These are phyloP conservation scores for Candida buenavistaensis DNA, from an alignment of 1,139 yeast genomes.

Conservation along the genomic window DNA sequence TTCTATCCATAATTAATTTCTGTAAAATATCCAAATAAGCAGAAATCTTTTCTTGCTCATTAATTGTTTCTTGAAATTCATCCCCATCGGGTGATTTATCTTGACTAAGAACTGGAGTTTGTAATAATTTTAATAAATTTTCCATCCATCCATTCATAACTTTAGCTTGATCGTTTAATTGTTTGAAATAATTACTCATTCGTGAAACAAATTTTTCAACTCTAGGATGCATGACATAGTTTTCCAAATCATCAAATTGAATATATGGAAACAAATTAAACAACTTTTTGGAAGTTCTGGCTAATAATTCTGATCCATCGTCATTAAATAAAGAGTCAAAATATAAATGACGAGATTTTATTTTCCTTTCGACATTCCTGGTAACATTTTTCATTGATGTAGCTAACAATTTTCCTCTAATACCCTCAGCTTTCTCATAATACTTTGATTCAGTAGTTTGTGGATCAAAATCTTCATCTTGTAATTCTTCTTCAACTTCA, in stretches of 20 bases:
- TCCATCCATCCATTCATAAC: constrained; percentile 57
- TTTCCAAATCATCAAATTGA: constrained; percentile 17
- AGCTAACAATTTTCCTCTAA: constrained; percentile 53
- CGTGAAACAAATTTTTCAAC: constrained; percentile 21
- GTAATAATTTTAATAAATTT: constrained; percentile 45
- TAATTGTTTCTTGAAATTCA: constrained; percentile 73
- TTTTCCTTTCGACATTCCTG: constrained; percentile 24
- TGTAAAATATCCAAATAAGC: constrained; percentile 64
- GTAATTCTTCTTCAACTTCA: constrained; percentile 9
- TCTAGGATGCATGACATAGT: constrained; percentile 22
- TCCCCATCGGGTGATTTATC: constrained; percentile 65
- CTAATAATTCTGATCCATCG: constrained; percentile 31
- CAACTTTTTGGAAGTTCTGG: constrained; percentile 37
- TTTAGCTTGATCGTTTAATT: constrained; percentile 58
- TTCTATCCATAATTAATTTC: constrained; percentile 56
- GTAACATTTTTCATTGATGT: constrained; percentile 43
- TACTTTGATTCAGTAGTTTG: constrained; percentile 30
- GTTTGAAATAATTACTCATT: constrained; percentile 24
- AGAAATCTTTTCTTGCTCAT: constrained; percentile 70
- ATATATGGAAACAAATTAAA: constrained; percentile 33
- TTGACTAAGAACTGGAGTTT: constrained; percentile 44
- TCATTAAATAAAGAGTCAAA: constrained; percentile 21
- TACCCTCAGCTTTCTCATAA: constrained; percentile 63
- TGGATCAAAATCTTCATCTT: constrained; percentile 14
- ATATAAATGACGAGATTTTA: constrained; percentile 25